These are phyloP conservation scores for Neurospora sp. DNA, from an alignment of 495 filamentous ascomycete species.

Conservation along the genomic window DNA sequence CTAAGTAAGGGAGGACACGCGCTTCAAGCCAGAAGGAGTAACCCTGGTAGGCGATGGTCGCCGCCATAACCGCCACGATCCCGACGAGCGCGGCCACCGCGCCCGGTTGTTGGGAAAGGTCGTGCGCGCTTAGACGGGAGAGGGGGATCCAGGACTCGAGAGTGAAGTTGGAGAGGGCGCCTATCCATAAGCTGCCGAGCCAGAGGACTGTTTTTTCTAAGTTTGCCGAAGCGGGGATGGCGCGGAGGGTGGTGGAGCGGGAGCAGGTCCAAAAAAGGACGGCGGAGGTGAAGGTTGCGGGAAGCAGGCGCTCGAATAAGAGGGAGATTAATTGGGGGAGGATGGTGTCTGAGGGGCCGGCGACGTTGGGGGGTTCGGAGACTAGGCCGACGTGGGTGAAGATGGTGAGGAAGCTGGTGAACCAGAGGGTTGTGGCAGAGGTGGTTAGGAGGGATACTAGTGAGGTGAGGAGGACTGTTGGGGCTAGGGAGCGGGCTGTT, in stretches of 20 bases:
- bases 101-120: constrained; percentile 68
- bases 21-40: constrained; percentile 65
- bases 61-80: constrained; percentile 52
- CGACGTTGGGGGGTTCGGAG: constrained; percentile 54
- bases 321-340: constrained; percentile 49
- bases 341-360: constrained; percentile 30
- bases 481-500: constrained; percentile 32
- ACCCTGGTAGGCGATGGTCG: constrained; percentile 53
- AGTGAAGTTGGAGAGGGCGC: constrained; percentile 73
- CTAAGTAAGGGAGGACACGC: constrained; percentile 55
- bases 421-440: constrained; percentile 60
- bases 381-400: constrained; percentile 73
- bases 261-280: constrained; percentile 59
- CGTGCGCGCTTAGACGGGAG: constrained; percentile 61
- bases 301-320: constrained; percentile 61
- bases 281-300: constrained; percentile 64
- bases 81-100: constrained; percentile 60
- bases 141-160: constrained; percentile 69
- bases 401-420: constrained; percentile 56
- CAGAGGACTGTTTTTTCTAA: constrained; percentile 69
- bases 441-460: constrained; percentile 60
- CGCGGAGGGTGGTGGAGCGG: constrained; percentile 35
- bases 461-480: constrained; percentile 57
- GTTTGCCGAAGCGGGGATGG: constrained; percentile 51
- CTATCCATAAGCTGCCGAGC: constrained; percentile 65